These are phyloP conservation scores for Clonostachys chloroleuca DNA, from an alignment of 2,329 filamentous ascomycete genomes.

Conservation along the genomic window DNA sequence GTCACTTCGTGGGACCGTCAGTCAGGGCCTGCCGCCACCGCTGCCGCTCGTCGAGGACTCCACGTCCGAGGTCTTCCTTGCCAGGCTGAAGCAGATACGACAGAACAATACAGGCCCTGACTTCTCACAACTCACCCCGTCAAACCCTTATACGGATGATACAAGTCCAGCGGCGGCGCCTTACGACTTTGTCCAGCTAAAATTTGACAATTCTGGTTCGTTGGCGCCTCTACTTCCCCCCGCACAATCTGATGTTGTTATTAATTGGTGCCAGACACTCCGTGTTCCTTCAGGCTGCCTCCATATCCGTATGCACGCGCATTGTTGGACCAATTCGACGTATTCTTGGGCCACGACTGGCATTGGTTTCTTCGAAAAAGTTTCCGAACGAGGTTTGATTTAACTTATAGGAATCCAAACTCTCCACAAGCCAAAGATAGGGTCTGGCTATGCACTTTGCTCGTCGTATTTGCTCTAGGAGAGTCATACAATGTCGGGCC, in stretches of 20 bases:
- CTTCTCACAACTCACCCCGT: no score
- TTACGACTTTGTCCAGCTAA: not conserved
- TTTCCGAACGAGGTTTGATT: not conserved
- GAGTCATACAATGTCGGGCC: not conserved
- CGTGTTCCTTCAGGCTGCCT: not conserved
- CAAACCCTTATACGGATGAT: not conserved
- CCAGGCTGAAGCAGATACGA: not conserved
- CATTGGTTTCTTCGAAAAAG: not conserved
- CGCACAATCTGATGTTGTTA: no score
- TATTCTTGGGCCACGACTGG: not conserved
- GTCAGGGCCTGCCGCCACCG: no score
- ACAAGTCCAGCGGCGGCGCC: not conserved
- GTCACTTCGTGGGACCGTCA: no score
- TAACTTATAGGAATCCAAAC: not conserved
- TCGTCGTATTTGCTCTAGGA: not conserved
- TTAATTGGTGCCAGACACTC: not conserved
- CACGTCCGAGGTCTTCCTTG: not conserved
- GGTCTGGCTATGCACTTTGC: not conserved
- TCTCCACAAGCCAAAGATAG: not conserved
- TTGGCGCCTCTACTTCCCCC: not conserved
- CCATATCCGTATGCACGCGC: not conserved
- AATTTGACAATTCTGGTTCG: not conserved
- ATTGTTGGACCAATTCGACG: not conserved
- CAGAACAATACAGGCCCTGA: not conserved
- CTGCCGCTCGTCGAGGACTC: not conserved